These are phyloP conservation scores for Venturia pyrina DNA, from an alignment of 2,329 filamentous ascomycete species.

Conservation along the genomic window DNA sequence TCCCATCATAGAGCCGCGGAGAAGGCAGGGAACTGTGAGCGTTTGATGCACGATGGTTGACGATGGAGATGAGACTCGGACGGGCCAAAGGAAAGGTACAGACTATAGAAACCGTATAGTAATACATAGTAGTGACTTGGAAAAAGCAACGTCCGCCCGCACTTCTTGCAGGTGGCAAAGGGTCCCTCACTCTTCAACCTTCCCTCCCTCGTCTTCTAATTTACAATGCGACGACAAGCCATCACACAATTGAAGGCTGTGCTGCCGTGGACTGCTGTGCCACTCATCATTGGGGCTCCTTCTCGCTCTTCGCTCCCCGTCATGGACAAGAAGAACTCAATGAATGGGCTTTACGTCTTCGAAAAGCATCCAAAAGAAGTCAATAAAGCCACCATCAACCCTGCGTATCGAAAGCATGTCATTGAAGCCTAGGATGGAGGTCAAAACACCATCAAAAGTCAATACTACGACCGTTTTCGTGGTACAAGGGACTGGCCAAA, in stretches of 20 bases:
- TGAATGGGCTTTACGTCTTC: too few species aligned
- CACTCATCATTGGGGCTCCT: constrained; percentile 52
- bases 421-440: constrained; percentile 49
- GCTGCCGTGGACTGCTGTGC: constrained; percentile 51
- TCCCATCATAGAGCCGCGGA: too few species aligned
- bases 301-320: too few species aligned
- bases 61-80: background rate
- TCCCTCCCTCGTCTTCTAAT: background rate
- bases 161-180: background rate
- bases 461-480: constrained; percentile 42
- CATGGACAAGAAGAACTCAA: too few species aligned
- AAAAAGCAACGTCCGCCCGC: background rate
- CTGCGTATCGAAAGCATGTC: too few species aligned
- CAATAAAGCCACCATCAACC: too few species aligned
- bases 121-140: too few species aligned
- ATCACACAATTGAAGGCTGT: background rate
- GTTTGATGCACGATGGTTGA: background rate
- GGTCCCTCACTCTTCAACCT: background rate
- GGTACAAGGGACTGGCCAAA: constrained; percentile 50
- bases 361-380: too few species aligned
- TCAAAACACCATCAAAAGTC: constrained; percentile 38
- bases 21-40: background rate
- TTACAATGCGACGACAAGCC: background rate
- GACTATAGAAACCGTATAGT: too few species aligned
- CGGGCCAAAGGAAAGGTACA: background rate